Evolutionary conservation across 495 filamentous ascomycete species (phyloP).

Genomic region (Trichocladium uniseriatum): DNA sequence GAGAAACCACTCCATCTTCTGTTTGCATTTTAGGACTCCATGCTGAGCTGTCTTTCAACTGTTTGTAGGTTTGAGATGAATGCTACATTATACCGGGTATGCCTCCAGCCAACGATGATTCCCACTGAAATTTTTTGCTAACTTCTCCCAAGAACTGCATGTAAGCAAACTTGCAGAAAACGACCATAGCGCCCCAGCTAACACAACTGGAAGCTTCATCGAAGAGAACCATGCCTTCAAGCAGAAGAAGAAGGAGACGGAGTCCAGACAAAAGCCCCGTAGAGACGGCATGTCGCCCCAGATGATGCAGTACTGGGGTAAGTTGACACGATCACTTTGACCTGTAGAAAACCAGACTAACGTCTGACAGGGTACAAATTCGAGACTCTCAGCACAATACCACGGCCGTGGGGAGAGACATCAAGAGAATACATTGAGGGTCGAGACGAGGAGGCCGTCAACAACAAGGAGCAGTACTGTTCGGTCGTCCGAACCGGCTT

Average conservation of each 20-base stretch:
- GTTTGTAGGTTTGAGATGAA: constrained; percentile 98
- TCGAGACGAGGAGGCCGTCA: constrained; percentile 60
- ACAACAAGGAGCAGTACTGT: constrained; percentile 88
- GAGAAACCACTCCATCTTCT: constrained; percentile 8
- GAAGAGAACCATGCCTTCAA: constrained; percentile 79
- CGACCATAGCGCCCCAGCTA: not conserved
- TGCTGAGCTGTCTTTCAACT: not conserved
- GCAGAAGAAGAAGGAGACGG: constrained; percentile 41
- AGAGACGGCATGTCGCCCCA: constrained; percentile 26
- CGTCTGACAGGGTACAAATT: constrained; percentile 75
- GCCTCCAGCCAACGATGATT: constrained; percentile 23
- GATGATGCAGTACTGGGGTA: constrained; percentile 53
- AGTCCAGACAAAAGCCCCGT: constrained; percentile 52
- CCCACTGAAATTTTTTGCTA: constrained; percentile 9
- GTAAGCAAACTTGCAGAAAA: constrained; percentile 41
- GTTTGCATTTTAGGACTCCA: constrained; percentile 7
- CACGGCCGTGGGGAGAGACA: constrained; percentile 59
- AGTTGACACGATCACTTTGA: not conserved
- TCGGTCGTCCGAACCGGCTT: constrained; percentile 83
- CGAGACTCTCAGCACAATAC: constrained; percentile 71
- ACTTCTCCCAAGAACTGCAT: constrained; percentile 55
- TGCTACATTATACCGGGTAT: constrained; percentile 77
- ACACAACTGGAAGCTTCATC: constrained; percentile 59
- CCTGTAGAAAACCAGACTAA: not conserved
- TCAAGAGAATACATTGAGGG: constrained; percentile 67